phyloP scores from a whole-genome alignment of 2,329 filamentous ascomycete species.

The Sclerotinia trifoliorum region DNA sequence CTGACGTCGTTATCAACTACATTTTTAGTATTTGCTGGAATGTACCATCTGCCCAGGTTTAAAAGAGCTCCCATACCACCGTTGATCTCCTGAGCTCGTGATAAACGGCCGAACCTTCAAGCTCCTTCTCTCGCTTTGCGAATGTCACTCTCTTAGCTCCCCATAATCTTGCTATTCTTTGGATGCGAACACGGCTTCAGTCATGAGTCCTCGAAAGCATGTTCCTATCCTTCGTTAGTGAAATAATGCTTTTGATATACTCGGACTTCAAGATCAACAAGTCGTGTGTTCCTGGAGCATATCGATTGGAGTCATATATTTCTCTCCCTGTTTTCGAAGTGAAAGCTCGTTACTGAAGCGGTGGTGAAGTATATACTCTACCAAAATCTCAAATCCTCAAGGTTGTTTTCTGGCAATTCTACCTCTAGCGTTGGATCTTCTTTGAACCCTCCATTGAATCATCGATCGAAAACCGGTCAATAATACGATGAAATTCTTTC shows the following conservation, averaged over 20 bases:
- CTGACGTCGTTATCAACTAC: not conserved
- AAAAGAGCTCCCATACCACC: too few species aligned
- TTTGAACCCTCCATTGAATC: constrained; percentile 24
- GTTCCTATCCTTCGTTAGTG: not conserved
- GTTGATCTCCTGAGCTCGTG: not conserved
- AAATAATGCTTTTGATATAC: not conserved
- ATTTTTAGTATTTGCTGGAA: too few species aligned
- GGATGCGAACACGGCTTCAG: not conserved
- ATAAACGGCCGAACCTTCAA: not conserved
- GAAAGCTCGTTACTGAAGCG: not conserved
- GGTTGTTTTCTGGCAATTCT: constrained; percentile 4
- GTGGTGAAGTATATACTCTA: not conserved
- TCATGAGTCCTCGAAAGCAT: not conserved
- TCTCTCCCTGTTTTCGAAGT: too few species aligned
- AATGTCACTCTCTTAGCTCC: too few species aligned
- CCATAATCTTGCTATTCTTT: too few species aligned
- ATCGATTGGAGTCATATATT: too few species aligned
- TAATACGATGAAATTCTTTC: constrained; percentile 25
- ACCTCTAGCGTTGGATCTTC: constrained; percentile 22
- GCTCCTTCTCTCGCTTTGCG: not conserved
- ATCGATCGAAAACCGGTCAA: constrained; percentile 24
- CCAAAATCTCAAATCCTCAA: not conserved
- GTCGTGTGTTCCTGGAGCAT: too few species aligned
- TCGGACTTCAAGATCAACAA: too few species aligned
- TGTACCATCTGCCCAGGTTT: too few species aligned